Evolutionary conservation across 305 asterid species (phyloP).

Genomic region (Fraxinus angustifolia): DNA sequence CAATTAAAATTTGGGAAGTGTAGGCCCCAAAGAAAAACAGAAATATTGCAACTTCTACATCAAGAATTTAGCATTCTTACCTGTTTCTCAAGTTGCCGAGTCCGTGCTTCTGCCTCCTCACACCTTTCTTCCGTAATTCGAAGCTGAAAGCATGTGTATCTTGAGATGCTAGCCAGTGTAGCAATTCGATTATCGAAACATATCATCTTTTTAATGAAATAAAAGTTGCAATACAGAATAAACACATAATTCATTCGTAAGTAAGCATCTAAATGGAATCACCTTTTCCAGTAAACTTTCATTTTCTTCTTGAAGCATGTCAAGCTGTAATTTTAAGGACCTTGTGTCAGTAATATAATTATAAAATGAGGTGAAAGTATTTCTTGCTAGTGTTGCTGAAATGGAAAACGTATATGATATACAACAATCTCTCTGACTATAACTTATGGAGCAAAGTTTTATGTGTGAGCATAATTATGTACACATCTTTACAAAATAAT

Average conservation of each 20-base stretch:
- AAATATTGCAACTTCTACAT: neutral
- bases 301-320: conserved; percentile 97
- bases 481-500: neutral
- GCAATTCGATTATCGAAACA: neutral
- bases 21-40: neutral
- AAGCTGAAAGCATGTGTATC: conserved; percentile 55
- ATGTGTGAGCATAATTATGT: neutral
- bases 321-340: conserved; percentile 59
- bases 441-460: conserved; percentile 2
- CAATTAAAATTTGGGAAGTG: neutral
- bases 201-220: neutral
- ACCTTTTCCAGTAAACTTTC: conserved; percentile 88
- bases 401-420: conserved; percentile 1
- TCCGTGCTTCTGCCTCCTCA: conserved; percentile 91
- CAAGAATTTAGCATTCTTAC: conserved; percentile 26
- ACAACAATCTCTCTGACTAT: conserved; percentile 1
- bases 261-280: conserved; percentile 23
- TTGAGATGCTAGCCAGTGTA: conserved; percentile 25
- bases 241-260: neutral
- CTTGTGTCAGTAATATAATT: conserved; percentile 20
- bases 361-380: conserved; percentile 14
- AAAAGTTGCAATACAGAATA: conserved; percentile 1
- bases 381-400: conserved; percentile 1
- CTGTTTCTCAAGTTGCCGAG: conserved; percentile 89
- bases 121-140: conserved; percentile 77